Evolutionary conservation across 805 yeast species (phyloP).

Genomic region (Nakazawaea ambrosiae): DNA sequence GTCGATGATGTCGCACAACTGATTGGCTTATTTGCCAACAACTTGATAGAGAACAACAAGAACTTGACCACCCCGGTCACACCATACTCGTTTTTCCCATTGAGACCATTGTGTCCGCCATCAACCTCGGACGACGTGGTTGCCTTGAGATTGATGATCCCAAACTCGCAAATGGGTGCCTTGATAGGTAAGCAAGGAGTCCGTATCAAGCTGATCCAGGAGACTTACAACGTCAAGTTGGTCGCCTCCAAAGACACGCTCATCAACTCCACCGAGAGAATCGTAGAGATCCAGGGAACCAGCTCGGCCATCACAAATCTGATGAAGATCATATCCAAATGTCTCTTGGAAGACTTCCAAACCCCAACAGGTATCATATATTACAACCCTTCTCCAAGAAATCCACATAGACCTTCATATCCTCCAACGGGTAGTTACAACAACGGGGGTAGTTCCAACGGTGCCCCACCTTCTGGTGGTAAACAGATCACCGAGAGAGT

Average conservation of each 20-base stretch:
- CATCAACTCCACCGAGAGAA: conserved; percentile 75
- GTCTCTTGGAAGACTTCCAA: conserved; percentile 69
- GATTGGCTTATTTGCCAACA: conserved; percentile 60
- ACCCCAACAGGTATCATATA: conserved; percentile 56
- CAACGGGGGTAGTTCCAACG: background rate
- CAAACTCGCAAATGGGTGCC: conserved; percentile 84
- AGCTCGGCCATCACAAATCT: conserved; percentile 56
- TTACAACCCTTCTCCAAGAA: conserved; percentile 44
- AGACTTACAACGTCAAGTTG: conserved; percentile 62
- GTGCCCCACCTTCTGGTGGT: background rate
- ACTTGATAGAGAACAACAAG: conserved; percentile 27
- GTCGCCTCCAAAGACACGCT: conserved; percentile 82
- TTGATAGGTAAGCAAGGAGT: conserved; percentile 80
- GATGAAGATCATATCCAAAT: conserved; percentile 53
- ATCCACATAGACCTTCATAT: background rate
- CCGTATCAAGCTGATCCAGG: conserved; percentile 74
- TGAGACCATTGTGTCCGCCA: conserved; percentile 50
- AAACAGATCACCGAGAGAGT: conserved; percentile 31
- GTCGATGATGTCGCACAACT: conserved; percentile 66
- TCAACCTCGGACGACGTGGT: conserved; percentile 40
- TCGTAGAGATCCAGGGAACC: conserved; percentile 81
- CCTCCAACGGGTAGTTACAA: background rate
- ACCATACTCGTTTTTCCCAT: conserved; percentile 48
- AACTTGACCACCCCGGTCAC: conserved; percentile 29
- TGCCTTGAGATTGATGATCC: conserved; percentile 62